Conservation (phyloP, 495 filamentous ascomycete species). For the Aspergillus conjunctus region DNA sequence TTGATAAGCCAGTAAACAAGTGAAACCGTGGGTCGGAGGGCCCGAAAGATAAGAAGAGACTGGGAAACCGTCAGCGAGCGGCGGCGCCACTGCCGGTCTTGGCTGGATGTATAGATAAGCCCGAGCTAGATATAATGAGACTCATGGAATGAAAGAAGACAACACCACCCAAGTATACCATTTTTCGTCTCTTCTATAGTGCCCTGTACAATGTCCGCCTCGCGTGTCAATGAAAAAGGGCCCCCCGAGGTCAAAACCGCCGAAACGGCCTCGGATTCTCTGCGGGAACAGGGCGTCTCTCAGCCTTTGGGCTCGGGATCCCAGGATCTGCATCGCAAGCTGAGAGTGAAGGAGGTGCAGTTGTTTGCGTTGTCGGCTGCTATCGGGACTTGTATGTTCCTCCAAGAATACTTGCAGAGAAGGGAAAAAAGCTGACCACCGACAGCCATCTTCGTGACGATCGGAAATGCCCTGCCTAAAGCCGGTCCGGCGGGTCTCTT, state of each 20-base stretch:
- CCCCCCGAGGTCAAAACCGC: background rate
- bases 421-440: background rate
- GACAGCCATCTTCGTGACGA: constrained; percentile 10
- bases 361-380: constrained; percentile 11
- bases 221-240: background rate
- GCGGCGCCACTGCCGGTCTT: no score
- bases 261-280: background rate
- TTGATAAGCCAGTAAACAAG: no score
- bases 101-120: no score
- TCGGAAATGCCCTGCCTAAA: constrained; percentile 26
- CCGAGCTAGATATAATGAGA: no score
- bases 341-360: constrained; percentile 14
- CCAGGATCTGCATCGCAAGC: constrained; percentile 14
- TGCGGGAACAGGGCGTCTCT: background rate
- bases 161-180: no score
- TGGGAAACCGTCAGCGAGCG: background rate
- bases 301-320: background rate
- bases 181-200: background rate
- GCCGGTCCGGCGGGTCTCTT: constrained; percentile 57
- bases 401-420: background rate
- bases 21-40: no score
- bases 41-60: no score
- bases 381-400: constrained; percentile 15
- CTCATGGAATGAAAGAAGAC: background rate
- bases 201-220: constrained; percentile 5